A percentile compares a stretch with the other conserved stretches of the same genome.
phyloP scores from a whole-genome alignment of 331 rosid genomes.

The Malus hybrid region DNA sequence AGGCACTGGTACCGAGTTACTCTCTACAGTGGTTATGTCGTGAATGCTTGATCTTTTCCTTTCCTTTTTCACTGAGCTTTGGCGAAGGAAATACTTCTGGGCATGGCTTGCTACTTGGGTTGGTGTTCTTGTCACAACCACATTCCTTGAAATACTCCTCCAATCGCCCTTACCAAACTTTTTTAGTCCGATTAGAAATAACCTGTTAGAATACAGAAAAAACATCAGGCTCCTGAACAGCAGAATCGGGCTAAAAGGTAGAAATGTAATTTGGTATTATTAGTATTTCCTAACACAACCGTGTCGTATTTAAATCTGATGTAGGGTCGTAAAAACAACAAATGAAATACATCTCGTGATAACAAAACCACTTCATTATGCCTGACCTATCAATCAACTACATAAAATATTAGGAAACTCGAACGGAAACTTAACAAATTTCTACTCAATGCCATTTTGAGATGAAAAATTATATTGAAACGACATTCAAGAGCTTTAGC shows the following conservation, averaged over 20 bases:
- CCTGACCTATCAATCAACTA: neutral
- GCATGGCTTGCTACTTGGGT: slow-evolving; percentile 99
- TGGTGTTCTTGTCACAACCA: slow-evolving; percentile 83
- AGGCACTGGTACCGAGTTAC: slow-evolving; percentile 25
- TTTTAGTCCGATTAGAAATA: slow-evolving; percentile 55
- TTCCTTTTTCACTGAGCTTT: slow-evolving; percentile 61
- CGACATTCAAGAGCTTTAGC: too few species aligned
- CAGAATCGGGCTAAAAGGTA: neutral
- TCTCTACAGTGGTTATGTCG: slow-evolving; percentile 71
- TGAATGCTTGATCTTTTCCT: slow-evolving; percentile 91
- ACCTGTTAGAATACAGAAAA: slow-evolving; percentile 22
- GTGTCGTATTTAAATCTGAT: neutral
- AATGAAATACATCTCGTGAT: neutral
- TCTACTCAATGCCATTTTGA: too few species aligned
- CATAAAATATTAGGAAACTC: neutral
- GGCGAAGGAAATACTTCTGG: slow-evolving; percentile 81
- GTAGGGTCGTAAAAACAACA: neutral
- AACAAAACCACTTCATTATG: neutral
- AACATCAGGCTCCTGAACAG: neutral
- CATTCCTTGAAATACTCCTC: slow-evolving; percentile 94
- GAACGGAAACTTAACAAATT: neutral
- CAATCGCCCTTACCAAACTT: slow-evolving; percentile 86
- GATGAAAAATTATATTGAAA: too few species aligned
- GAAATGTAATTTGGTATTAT: neutral
- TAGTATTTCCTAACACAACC: neutral